phyloP scores from a whole-genome alignment of 352 stramenopile species.

The Phytopythium vexans region DNA sequence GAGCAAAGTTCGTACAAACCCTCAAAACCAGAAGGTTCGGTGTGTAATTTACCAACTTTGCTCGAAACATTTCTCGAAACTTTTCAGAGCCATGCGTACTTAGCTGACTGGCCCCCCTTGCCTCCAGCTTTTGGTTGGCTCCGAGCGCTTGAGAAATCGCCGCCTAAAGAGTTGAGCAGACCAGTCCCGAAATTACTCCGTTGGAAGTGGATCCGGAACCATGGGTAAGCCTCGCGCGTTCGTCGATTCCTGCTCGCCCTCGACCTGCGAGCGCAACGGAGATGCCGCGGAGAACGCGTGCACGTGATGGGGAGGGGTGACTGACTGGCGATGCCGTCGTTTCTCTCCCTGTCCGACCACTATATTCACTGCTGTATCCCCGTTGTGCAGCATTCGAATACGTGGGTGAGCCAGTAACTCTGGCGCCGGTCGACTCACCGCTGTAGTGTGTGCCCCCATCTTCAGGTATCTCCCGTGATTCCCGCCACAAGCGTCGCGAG shows the following conservation, averaged over 20 bases:
- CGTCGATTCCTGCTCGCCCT: constrained; percentile 11
- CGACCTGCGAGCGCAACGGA: constrained; percentile 29
- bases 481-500: constrained; percentile 98
- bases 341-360: constrained; percentile 30
- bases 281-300: constrained; percentile 18
- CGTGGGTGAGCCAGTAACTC: constrained; percentile 10
- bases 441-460: constrained; percentile 6
- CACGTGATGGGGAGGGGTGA: constrained; percentile 17
- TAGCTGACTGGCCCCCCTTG: not conserved
- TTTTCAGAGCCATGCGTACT: not conserved
- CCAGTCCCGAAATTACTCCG: constrained; percentile 85
- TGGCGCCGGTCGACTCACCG: constrained; percentile 12
- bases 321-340: constrained; percentile 14
- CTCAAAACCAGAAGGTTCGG: too few relatives aligned
- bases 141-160: not conserved
- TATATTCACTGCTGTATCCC: constrained; percentile 87
- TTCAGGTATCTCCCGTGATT: constrained; percentile 99
- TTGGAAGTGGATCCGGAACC: constrained; percentile 42
- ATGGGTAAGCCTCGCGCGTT: constrained; percentile 70
- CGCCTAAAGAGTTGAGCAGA: not conserved
- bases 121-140: constrained; percentile 4
- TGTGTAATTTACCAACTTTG: too few relatives aligned
- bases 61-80: too few relatives aligned
- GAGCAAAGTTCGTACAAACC: too few relatives aligned
- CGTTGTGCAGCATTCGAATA: constrained; percentile 88